Base-by-base conservation (phyloP, 2,329 filamentous ascomycete species). In the Didymosphaeria variabile region DNA sequence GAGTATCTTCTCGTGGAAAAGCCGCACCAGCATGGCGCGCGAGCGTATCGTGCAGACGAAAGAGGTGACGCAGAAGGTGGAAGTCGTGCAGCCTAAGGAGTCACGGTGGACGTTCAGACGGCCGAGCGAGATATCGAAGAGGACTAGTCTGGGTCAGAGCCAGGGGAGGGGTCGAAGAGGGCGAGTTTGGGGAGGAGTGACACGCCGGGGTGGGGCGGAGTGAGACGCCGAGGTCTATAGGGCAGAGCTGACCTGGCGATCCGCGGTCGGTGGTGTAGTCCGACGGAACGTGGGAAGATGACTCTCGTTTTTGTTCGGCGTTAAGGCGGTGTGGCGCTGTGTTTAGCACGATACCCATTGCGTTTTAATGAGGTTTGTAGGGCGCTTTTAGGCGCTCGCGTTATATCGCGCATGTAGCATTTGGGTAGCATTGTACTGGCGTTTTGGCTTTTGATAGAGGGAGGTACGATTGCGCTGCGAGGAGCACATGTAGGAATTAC, bases 1-100 rank as follows among this genome's bases (percentile, higher is more conserved):
- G 2, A 55, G 50, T 21, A 60, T 63, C 57, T 60, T 63, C 10
- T 58, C 57, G 7, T 63, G 57, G 61, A 63, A 40, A 10, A 58
- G 58, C 15, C 40, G 54, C 36, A 51, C 42, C 6, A 60, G 61
- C 55, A 26, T 47, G 12, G 60, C 45, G 29, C 50, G 50, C 8
- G 49, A 63, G 29, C 45, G 49, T 4, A 63, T 63, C 15, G 40
- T 63, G 23, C 47, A 58, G 55, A 63, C 61, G 55, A 58, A 52
- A 29, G 61, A 63, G 26, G 61, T 63, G 1, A 60, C 50, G 32
- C 57, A 60, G 29, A 32, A 60, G 50, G 61, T 63, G 10, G 61
- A 63, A 31, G 32, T 55, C 5, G 57, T 63, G 31, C 31, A 55
- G 29, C 57, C 61, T n/a, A 58, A 38, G 32, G 61, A 63, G 47